phyloP scores from a whole-genome alignment of 148 eudicot species.

The Oxyria digyna region DNA sequence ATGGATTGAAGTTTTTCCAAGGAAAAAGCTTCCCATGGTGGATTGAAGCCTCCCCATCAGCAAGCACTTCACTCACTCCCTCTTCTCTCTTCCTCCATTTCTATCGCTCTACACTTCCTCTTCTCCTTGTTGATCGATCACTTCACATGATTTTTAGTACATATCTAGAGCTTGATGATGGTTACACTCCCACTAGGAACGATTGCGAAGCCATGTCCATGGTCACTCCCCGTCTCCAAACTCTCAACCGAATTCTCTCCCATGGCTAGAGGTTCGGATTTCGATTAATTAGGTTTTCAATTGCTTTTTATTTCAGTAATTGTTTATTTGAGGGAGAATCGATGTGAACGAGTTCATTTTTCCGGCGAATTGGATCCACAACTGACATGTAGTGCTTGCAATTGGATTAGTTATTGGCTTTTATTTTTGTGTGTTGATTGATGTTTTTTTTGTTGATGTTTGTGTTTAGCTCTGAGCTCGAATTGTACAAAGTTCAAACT shows the following conservation, averaged over 20 bases:
- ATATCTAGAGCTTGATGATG: slow-evolving; percentile 18
- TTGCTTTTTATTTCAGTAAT: background rate
- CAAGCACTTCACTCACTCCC: background rate
- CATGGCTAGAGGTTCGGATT: slow-evolving; percentile 14
- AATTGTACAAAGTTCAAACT: slow-evolving; percentile 26
- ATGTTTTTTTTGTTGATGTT: slow-evolving; percentile 7
- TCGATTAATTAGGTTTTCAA: background rate
- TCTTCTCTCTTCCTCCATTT: background rate
- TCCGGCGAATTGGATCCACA: background rate
- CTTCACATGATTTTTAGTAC: background rate
- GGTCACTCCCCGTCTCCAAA: slow-evolving; percentile 12
- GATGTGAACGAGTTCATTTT: background rate
- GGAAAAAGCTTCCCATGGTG: too few relatives aligned
- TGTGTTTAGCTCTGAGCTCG: slow-evolving; percentile 16
- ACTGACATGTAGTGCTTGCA: background rate
- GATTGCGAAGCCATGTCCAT: slow-evolving; percentile 19
- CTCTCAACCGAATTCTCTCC: slow-evolving; percentile 15
- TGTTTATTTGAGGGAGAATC: background rate
- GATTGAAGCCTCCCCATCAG: background rate
- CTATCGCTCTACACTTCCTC: background rate
- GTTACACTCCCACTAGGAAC: slow-evolving; percentile 31
- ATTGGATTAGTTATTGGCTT: background rate
- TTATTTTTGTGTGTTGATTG: too few relatives aligned
- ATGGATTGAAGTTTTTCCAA: too few relatives aligned
- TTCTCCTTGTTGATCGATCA: background rate